Evolutionary conservation across 2,329 filamentous ascomycete species (phyloP).

Genomic region (Penicillium sp.): DNA sequence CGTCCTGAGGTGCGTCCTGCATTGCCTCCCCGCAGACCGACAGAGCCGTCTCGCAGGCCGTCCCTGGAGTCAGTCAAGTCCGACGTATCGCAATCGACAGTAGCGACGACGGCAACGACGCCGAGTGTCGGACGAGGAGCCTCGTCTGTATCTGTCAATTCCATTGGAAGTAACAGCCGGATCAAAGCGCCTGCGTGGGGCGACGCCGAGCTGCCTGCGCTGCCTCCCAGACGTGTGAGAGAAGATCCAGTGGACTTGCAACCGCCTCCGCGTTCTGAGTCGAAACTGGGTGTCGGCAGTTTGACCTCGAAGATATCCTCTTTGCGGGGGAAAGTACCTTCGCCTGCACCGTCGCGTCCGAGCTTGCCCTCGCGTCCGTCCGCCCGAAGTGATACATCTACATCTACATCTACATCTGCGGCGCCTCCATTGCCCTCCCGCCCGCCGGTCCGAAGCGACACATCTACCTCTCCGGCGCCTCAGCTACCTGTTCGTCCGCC

Average conservation of each 20-base stretch:
- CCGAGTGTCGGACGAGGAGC: slow-evolving; percentile 42
- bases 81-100: slow-evolving; percentile 50
- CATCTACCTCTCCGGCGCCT: slow-evolving; percentile 16
- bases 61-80: slow-evolving; percentile 55
- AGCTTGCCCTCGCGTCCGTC: slow-evolving; percentile 12
- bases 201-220: slow-evolving; percentile 52
- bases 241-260: slow-evolving; percentile 24
- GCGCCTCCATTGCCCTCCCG: slow-evolving; percentile 26
- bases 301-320: slow-evolving; percentile 15
- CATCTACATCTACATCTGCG: slow-evolving; percentile 10
- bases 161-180: slow-evolving; percentile 32
- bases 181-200: slow-evolving; percentile 58
- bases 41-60: slow-evolving; percentile 35
- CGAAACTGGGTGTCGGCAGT: slow-evolving; percentile 17
- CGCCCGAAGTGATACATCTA: not conserved
- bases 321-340: slow-evolving; percentile 14
- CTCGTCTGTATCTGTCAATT: slow-evolving; percentile 30
- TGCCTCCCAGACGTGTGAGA: slow-evolving; percentile 50
- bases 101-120: slow-evolving; percentile 39
- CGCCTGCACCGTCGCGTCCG: slow-evolving; percentile 9
- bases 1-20: slow-evolving; percentile 33
- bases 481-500: slow-evolving; percentile 21
- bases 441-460: too few relatives aligned
- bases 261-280: slow-evolving; percentile 25
- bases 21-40: slow-evolving; percentile 48